Conservation (phyloP, 768 basidiomycete genomes). For the Hypholoma sublateritium region DNA sequence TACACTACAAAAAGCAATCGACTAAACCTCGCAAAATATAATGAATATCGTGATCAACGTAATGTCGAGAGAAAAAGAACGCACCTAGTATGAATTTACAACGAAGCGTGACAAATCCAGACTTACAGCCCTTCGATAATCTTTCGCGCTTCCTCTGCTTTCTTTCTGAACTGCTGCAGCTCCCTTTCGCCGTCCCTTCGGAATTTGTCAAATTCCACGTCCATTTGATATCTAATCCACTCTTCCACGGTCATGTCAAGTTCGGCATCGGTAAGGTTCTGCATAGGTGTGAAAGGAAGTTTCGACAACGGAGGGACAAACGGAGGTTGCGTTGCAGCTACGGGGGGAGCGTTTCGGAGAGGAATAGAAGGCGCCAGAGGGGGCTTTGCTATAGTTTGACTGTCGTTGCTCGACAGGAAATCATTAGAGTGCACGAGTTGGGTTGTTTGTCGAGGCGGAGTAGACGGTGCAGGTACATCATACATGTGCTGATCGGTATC, state of each 20-base stretch:
- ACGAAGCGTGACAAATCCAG: not conserved
- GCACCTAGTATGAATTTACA: not conserved
- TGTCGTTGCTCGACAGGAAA: not conserved
- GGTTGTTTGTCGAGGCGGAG: constrained; percentile 14
- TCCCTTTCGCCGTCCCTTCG: constrained; percentile 45
- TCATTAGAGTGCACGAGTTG: not conserved
- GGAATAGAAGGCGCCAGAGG: not conserved
- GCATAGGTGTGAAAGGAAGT: constrained; percentile 43
- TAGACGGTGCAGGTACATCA: constrained; percentile 8
- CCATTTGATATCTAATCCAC: constrained; percentile 78
- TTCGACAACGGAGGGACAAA: constrained; percentile 42
- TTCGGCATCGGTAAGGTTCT: constrained; percentile 61
- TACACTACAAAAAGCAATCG: not conserved
- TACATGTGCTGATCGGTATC: constrained; percentile 8
- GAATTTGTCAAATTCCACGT: constrained; percentile 59
- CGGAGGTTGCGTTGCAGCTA: constrained; percentile 11
- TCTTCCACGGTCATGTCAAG: constrained; percentile 81
- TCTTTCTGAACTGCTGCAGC: constrained; percentile 38
- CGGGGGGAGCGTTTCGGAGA: not conserved
- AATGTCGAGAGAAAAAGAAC: not conserved
- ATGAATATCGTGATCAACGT: no score
- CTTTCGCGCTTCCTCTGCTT: constrained; percentile 40
- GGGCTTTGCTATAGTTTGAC: not conserved
- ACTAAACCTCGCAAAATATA: not conserved
- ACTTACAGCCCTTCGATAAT: constrained; percentile 30